Evolutionary conservation across 768 basidiomycete species (phyloP).

Genomic region (Psilocybe sp.): DNA sequence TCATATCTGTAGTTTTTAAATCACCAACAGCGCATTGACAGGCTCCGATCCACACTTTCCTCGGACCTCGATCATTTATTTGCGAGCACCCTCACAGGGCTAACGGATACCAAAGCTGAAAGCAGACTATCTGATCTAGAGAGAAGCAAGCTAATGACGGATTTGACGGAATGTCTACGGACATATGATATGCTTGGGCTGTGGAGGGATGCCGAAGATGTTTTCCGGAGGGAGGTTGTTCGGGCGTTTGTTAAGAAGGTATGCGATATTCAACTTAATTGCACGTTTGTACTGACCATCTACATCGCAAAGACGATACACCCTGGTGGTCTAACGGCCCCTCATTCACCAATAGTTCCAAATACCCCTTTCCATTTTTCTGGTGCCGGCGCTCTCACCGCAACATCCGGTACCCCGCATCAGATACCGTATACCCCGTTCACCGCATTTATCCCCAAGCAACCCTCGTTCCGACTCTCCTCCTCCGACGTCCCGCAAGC

Average conservation of each 20-base stretch:
- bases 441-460: conserved; percentile 51
- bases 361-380: conserved; percentile 63
- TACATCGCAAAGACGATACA: conserved; percentile 60
- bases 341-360: conserved; percentile 75
- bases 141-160: conserved; percentile 56
- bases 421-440: conserved; percentile 51
- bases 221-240: conserved; percentile 70
- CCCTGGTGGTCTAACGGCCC: conserved; percentile 60
- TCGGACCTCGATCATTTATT: conserved; percentile 87
- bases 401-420: conserved; percentile 28
- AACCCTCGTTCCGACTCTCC: conserved; percentile 38
- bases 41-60: conserved; percentile 80
- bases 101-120: conserved; percentile 47
- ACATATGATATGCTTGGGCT: conserved; percentile 79
- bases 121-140: conserved; percentile 60
- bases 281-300: conserved; percentile 5
- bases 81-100: conserved; percentile 49
- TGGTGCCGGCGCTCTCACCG: conserved; percentile 19
- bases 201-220: conserved; percentile 88
- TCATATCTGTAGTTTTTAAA: conserved; percentile 3
- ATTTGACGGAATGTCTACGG: conserved; percentile 74
- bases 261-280: conserved; percentile 6
- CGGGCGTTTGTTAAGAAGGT: conserved; percentile 79
- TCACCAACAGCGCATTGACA: conserved; percentile 62
- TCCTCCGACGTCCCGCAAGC: conserved; percentile 33